Conservation (phyloP, 768 basidiomycete species). For the Lactifluus subvellereus region DNA sequence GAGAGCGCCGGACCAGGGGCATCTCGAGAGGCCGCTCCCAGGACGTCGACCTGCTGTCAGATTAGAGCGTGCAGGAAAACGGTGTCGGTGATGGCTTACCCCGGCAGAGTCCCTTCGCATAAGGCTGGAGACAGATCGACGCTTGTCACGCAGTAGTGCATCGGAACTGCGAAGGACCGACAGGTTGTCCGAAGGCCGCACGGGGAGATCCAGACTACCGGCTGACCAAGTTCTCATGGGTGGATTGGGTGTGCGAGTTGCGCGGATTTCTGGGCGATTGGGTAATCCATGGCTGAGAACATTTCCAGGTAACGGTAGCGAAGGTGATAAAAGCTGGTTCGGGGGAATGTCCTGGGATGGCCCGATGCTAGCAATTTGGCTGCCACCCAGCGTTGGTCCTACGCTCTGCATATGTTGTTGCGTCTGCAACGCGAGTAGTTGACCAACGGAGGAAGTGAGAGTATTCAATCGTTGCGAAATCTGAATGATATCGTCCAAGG, state of each 20-base stretch:
- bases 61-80: slow-evolving; percentile 12
- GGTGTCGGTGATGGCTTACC: slow-evolving; percentile 40
- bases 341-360: slow-evolving; percentile 42
- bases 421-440: slow-evolving; percentile 74
- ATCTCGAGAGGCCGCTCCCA: slow-evolving; percentile 56
- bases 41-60: slow-evolving; percentile 43
- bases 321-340: slow-evolving; percentile 36
- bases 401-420: slow-evolving; percentile 43
- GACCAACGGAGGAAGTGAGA: slow-evolving; percentile 78
- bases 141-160: slow-evolving; percentile 55
- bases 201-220: slow-evolving; percentile 68
- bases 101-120: slow-evolving; percentile 70
- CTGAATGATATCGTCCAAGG: slow-evolving; percentile 64
- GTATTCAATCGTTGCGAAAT: slow-evolving; percentile 76
- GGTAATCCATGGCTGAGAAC: slow-evolving; percentile 57
- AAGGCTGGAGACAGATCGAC: slow-evolving; percentile 64
- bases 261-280: slow-evolving; percentile 58
- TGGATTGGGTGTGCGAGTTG: slow-evolving; percentile 57
- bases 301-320: slow-evolving; percentile 35
- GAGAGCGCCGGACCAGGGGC: slow-evolving; percentile 68
- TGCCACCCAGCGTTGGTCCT: slow-evolving; percentile 27
- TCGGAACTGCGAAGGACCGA: slow-evolving; percentile 35
- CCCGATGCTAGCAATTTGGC: slow-evolving; percentile 30
- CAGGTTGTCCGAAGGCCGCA: slow-evolving; percentile 44
- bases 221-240: slow-evolving; percentile 84